Conservation (phyloP, 805 yeast genomes). For the Lipomyces mesembrius region DNA sequence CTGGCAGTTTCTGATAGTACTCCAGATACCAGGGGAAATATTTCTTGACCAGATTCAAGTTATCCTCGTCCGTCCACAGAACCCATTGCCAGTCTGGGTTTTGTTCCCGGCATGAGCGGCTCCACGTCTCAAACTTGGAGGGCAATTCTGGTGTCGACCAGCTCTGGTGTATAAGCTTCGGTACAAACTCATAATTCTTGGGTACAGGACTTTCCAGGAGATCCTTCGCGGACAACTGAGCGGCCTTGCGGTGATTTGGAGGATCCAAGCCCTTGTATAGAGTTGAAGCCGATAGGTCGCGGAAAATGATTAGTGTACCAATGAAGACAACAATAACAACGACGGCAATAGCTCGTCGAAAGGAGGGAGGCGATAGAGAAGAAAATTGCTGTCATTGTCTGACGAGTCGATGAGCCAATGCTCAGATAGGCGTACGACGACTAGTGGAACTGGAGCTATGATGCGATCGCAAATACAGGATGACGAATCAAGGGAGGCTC, state of each 20-base stretch:
- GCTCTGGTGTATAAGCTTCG: background rate
- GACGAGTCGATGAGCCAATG: too few species aligned
- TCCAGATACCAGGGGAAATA: background rate
- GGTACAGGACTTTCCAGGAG: background rate
- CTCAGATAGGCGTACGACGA: too few species aligned
- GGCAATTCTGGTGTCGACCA: background rate
- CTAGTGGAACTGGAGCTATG: too few species aligned
- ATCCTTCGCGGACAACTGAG: background rate
- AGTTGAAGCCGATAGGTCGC: background rate
- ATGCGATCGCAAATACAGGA: too few species aligned
- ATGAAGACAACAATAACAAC: background rate
- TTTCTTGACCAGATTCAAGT: background rate
- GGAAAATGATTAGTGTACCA: background rate
- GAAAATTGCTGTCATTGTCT: background rate
- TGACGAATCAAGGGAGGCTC: too few species aligned
- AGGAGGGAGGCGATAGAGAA: background rate
- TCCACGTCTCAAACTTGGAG: background rate
- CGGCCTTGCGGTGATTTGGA: background rate
- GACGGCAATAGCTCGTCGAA: background rate
- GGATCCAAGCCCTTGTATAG: background rate
- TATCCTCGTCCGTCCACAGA: background rate
- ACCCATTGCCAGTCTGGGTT: background rate
- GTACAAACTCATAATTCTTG: background rate
- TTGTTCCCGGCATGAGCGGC: background rate
- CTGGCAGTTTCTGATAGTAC: background rate